phyloP scores from a whole-genome alignment of 2,329 filamentous ascomycete genomes.

The Verticillium tricorpus region DNA sequence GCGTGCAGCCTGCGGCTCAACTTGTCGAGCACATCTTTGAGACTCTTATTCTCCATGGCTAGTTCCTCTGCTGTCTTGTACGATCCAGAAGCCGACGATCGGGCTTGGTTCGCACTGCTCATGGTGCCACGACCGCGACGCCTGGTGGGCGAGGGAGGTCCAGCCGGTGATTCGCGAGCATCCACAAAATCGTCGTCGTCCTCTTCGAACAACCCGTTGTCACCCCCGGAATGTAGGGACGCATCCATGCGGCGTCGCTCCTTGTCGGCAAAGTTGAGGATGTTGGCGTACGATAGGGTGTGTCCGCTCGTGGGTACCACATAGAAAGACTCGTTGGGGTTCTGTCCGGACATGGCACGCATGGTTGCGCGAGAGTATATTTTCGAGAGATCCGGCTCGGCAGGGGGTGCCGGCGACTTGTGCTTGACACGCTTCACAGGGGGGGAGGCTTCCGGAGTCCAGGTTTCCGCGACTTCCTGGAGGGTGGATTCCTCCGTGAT shows the following conservation, averaged over 20 bases:
- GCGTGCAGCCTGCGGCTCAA: slow-evolving; percentile 83
- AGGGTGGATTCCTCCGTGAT: slow-evolving; percentile 42
- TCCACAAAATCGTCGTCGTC: slow-evolving; percentile 88
- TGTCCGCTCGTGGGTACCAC: slow-evolving; percentile 89
- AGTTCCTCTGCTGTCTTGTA: slow-evolving; percentile 81
- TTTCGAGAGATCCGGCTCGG: slow-evolving; percentile 72
- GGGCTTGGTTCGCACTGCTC: slow-evolving; percentile 37
- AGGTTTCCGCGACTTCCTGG: not conserved
- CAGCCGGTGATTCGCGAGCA: slow-evolving; percentile 62
- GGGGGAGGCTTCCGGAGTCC: not conserved
- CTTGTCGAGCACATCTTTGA: slow-evolving; percentile 82
- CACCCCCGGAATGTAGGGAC: slow-evolving; percentile 34
- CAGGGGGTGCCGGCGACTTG: slow-evolving; percentile 23
- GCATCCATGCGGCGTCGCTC: slow-evolving; percentile 57
- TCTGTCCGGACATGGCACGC: slow-evolving; percentile 65
- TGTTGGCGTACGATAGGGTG: slow-evolving; percentile 89
- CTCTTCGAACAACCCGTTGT: slow-evolving; percentile 47
- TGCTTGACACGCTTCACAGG: slow-evolving; percentile 27
- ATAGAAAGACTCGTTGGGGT: slow-evolving; percentile 77
- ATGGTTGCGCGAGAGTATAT: slow-evolving; percentile 85
- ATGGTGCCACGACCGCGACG: slow-evolving; percentile 22
- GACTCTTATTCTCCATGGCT: slow-evolving; percentile 77
- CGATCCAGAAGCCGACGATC: slow-evolving; percentile 16
- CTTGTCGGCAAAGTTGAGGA: slow-evolving; percentile 67
- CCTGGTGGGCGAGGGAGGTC: slow-evolving; percentile 33